Conservation (phyloP, 768 basidiomycete genomes). For the Panaeolus cyanescens region DNA sequence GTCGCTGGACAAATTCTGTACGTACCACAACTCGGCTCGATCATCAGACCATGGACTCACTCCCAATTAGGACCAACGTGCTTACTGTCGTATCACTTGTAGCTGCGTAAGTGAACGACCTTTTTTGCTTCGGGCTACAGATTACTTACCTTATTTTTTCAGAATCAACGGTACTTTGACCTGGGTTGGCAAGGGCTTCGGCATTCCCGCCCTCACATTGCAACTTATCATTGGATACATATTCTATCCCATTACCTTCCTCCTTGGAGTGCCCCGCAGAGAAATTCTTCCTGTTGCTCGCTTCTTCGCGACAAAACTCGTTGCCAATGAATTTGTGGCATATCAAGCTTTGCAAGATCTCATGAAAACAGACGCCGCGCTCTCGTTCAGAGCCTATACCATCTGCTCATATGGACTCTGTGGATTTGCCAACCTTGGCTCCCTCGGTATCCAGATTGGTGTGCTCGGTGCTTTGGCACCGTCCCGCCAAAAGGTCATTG, state of each 20-base stretch:
- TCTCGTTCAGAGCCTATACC: constrained; percentile 74
- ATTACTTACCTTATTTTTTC: neutral
- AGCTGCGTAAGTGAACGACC: constrained; percentile 41
- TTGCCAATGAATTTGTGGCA: constrained; percentile 86
- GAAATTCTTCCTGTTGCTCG: constrained; percentile 83
- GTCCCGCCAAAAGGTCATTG: constrained; percentile 68
- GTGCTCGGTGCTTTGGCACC: constrained; percentile 48
- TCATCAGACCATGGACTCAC: neutral
- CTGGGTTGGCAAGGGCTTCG: constrained; percentile 87
- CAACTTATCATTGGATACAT: constrained; percentile 86
- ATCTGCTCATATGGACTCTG: constrained; percentile 88
- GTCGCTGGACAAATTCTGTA: constrained; percentile 89
- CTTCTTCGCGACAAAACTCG: constrained; percentile 83
- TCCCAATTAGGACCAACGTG: constrained; percentile 64
- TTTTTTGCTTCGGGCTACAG: neutral
- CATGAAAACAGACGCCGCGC: constrained; percentile 43
- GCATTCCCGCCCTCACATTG: constrained; percentile 79
- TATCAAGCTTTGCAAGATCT: constrained; percentile 62
- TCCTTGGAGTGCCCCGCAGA: constrained; percentile 74
- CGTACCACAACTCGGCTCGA: constrained; percentile 22
- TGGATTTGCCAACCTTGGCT: constrained; percentile 88
- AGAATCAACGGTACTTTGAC: constrained; percentile 84
- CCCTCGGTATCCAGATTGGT: constrained; percentile 78
- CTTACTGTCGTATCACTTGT: constrained; percentile 85
- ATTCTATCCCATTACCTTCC: constrained; percentile 86